These are phyloP conservation scores for Craterostigma plantagineum DNA, from an alignment of 257 asterid genomes.

Conservation along the genomic window DNA sequence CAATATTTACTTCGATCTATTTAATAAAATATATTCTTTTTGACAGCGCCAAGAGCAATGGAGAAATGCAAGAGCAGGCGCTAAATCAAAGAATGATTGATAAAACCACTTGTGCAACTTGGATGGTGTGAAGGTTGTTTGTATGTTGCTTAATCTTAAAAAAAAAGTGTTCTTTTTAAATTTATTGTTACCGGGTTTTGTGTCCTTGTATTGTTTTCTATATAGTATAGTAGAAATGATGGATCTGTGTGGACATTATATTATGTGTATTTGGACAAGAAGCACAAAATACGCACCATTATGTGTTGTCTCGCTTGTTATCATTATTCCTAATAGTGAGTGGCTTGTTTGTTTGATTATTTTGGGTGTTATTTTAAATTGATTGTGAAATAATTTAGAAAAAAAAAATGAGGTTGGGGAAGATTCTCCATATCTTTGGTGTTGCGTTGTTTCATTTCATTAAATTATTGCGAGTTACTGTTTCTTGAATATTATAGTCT, in stretches of 20 bases:
- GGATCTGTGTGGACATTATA: slow-evolving; percentile 13
- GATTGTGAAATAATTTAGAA: too few relatives aligned
- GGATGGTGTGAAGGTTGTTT: slow-evolving; percentile 16
- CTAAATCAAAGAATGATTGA: slow-evolving; percentile 10
- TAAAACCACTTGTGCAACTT: slow-evolving; percentile 10
- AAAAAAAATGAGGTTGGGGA: background rate
- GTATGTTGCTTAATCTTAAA: slow-evolving; percentile 12
- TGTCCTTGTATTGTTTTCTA: slow-evolving; percentile 28
- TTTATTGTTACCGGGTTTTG: slow-evolving; percentile 13
- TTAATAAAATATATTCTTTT: background rate
- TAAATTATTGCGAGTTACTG: slow-evolving; percentile 10
- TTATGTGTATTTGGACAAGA: slow-evolving; percentile 47
- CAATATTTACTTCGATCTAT: background rate
- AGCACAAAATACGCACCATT: slow-evolving; percentile 26
- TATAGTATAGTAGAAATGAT: slow-evolving; percentile 22
- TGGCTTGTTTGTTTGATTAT: slow-evolving; percentile 19
- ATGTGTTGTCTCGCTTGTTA: slow-evolving; percentile 34
- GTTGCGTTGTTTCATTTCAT: slow-evolving; percentile 11
- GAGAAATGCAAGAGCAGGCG: slow-evolving; percentile 50
- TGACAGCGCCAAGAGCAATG: slow-evolving; percentile 44
- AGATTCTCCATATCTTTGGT: slow-evolving; percentile 31
- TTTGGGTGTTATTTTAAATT: slow-evolving; percentile 6
- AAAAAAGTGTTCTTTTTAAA: background rate
- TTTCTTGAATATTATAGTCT: slow-evolving; percentile 22
- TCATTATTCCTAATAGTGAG: slow-evolving; percentile 9